Base-by-base conservation (phyloP, 345 rosid species). In the Syzygium oleosum region DNA sequence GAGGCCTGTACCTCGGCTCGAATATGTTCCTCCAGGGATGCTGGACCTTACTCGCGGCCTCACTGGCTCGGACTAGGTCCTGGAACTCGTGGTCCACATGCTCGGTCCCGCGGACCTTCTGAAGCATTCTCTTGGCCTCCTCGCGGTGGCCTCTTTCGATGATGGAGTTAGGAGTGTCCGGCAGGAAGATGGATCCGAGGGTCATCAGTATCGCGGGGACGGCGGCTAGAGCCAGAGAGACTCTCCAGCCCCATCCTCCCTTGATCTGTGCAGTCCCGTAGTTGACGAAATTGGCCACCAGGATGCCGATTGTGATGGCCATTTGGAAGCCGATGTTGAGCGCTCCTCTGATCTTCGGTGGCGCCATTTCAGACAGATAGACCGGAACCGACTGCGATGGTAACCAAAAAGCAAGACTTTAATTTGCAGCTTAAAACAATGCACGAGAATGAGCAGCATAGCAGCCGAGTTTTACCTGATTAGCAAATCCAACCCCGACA, bases 301-400 rank as follows among this genome's bases (percentile, higher is more conserved):
- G 88, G 27, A 95, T 95, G 23, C 98, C 98, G 46, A 94, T 89
- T 22, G 96, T 94, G 87, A 94, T 94, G 2, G 97, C 98, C 84
- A 96, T 89, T 89, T 96, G 98, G 88, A 96, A 96, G 9, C 95
- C 95, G 6, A 94, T 96, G 93, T 94, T 95, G 78, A 96, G 94
- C 5, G 97, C 98, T 87, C 98, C 98, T 92, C 98, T 92, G 12
- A 94, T 78, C 65, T 91, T 93, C 3, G 96, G 90, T 3, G 98
- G 98, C 1, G 98, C 98, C 98, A 95, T 96, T 89, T 96, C 98
- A 3, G 95, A 96, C 46, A 96, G 89, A 87, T 94, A 95, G 25
- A 96, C 93, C 7, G 98, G 98, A 54, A 96, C 97, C 43, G 97
- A 93, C 95, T 93, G 84, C 54, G 22, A 46, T 7, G 49, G 23